Conservation (phyloP, 1,284 basidiomycete genomes). For the Mycena sp. region DNA sequence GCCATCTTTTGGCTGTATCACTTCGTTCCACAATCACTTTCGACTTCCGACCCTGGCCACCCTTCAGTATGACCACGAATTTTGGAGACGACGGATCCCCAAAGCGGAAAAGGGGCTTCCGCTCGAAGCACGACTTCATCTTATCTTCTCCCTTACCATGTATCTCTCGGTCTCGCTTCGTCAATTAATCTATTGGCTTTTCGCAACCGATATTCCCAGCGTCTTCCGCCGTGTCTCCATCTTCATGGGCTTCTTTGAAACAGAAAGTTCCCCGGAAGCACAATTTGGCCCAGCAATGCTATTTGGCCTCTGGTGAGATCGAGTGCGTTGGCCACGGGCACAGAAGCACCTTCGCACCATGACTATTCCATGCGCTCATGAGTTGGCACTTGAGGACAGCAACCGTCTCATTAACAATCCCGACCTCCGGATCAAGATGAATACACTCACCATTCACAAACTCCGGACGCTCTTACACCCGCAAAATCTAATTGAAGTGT, state of each 20-base stretch:
- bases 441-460: background rate
- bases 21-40: background rate
- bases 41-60: background rate
- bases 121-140: too few species aligned
- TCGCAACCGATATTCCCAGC: background rate
- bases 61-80: constrained; percentile 3
- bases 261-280: background rate
- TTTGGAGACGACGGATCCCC: background rate
- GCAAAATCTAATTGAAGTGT: background rate
- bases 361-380: constrained; percentile 2
- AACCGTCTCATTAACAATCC: too few species aligned
- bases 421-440: background rate
- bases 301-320: background rate
- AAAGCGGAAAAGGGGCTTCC: too few species aligned
- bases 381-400: background rate
- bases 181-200: constrained; percentile 3
- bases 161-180: background rate
- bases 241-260: background rate
- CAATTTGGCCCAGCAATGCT: constrained; percentile 3
- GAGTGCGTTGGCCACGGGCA: background rate
- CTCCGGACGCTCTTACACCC: background rate
- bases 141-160: constrained; percentile 4
- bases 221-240: background rate
- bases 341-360: background rate
- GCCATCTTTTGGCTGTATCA: background rate